Base-by-base conservation (phyloP, 257 asterid genomes). In the Solanum virginianum region DNA sequence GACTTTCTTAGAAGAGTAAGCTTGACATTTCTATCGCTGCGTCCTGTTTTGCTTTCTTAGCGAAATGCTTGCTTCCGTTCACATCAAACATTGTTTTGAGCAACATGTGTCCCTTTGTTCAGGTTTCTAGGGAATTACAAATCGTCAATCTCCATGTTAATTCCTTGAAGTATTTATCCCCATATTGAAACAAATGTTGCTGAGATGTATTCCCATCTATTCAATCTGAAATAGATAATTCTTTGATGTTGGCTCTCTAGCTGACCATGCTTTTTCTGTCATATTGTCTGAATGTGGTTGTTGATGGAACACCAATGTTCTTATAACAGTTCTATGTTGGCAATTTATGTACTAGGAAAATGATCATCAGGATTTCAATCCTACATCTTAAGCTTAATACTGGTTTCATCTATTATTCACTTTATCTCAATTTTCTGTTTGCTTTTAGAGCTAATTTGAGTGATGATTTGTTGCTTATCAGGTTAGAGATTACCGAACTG, bases 1-100 rank as follows among this genome's bases (percentile, higher is more conserved):
- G 98, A 95, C 94, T 95, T 95, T 85, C 88, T 95, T 59, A 92
- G 91, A 91, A 89, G 98, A 92, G 98, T 95, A 90, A 53, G 74
- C 84, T 80, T 54, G 45, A 55, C n/a, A 24, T 79, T 86, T 26
- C 55, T 18, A 3, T 15, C 3, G 18, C 14, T 4, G 0, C 16
- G 22, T 60, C 7, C 36, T 60, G 7, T 60, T 22, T 60, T 22
- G 16, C 3, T 10, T 60, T 60, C 36, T 22, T 22, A 60, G 8
- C 68, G 0, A 60, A 22, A 60, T 60, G 16, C 8, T 60, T 60
- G 16, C 15, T 60, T 60, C 16, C 7, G 36, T 60, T 60, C 68
- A n/a, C 36, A 22, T 60, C 8, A 60, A 10, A 53, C 18, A 53
- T 13, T 36, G 39, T 36, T 36, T 36, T 36, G 20, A 15, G 43